Base-by-base conservation (phyloP, 768 basidiomycete species). In the Tricholoma matsutake region DNA sequence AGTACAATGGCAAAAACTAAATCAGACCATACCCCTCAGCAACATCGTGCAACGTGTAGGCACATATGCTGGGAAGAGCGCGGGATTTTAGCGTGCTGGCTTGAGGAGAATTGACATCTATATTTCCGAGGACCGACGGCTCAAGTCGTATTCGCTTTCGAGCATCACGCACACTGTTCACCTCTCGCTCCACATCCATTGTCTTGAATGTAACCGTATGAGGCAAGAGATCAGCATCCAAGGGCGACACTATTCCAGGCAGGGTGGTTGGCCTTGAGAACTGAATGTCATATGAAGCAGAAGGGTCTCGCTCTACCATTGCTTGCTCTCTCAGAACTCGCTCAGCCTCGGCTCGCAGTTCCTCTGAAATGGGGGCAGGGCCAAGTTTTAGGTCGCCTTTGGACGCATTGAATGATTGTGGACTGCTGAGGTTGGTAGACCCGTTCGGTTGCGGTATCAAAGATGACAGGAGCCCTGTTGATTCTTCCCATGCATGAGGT, bases 1-100 rank as follows among this genome's bases (percentile, higher is more conserved):
- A 51, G 45, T n/a, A 32, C 52, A 62, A 54, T 35, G 37, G 11
- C n/a, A 32, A 14, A 34, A 35, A 41, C 49, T 18, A 20, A 13
- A 28, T 58, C 10, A 7, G 32, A 39, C 53, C 89, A 68, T 70
- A 97, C 96, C 94, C 92, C 77, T 98, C 96, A n/a, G 88, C 87
- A 1, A 91, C 86, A 68, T 98, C 95, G 71, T 97, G 96, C 43
- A 99, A 70, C 3, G 97, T 98, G 69, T 97, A 98, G 6, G 93
- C 87, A 66, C 96, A 97, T 57, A 98, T 87, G 66, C 96, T 98
- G 2, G 96, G 96, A 59, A 96, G 75, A 45, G 88, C 89, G 13
- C 86, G 81, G 1, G 87, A 81, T 59, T 84, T 78, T n/a, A 80
- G 70, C 32, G 83, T 72, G 56, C 77, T 75, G 8, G 81, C 86